Percentiles rank a stretch among this genome's conserved stretches.
Conservation (phyloP, 2,329 filamentous ascomycete species). For the Aspergillus sp. region DNA sequence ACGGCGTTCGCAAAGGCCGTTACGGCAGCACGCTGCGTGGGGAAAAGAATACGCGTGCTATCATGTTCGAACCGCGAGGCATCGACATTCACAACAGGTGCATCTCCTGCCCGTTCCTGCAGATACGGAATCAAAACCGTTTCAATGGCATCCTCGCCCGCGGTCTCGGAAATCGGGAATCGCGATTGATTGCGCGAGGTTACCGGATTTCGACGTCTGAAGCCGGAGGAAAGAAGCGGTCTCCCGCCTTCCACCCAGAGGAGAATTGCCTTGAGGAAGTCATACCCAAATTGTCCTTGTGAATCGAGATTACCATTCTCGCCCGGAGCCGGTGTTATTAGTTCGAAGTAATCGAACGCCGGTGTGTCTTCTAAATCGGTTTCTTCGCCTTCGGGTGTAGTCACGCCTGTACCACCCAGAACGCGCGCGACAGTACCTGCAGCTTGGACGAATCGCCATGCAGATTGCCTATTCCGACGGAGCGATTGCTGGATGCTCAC, state of each 20-base stretch:
- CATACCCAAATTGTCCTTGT: constrained; percentile 52
- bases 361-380: constrained; percentile 25
- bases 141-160: constrained; percentile 47
- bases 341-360: constrained; percentile 40
- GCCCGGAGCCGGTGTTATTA: constrained; percentile 40
- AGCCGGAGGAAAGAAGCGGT: constrained; percentile 47
- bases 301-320: constrained; percentile 33
- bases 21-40: constrained; percentile 48
- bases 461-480: constrained; percentile 47
- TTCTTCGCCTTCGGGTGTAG: constrained; percentile 29
- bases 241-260: constrained; percentile 56
- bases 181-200: constrained; percentile 36
- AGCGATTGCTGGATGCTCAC: constrained; percentile 49
- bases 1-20: constrained; percentile 49
- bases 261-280: constrained; percentile 56
- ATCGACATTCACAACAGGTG: constrained; percentile 49
- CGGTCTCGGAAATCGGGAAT: constrained; percentile 46
- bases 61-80: constrained; percentile 52
- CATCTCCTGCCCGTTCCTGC: constrained; percentile 43
- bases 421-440: constrained; percentile 50
- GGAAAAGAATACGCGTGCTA: constrained; percentile 44
- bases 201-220: constrained; percentile 39
- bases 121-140: constrained; percentile 53
- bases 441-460: constrained; percentile 55
- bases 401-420: constrained; percentile 41